A percentile compares a stretch with the other conserved stretches of the same genome.
Conservation (phyloP, 164 flowering plant species). For the Kingdonia uniflora region DNA sequence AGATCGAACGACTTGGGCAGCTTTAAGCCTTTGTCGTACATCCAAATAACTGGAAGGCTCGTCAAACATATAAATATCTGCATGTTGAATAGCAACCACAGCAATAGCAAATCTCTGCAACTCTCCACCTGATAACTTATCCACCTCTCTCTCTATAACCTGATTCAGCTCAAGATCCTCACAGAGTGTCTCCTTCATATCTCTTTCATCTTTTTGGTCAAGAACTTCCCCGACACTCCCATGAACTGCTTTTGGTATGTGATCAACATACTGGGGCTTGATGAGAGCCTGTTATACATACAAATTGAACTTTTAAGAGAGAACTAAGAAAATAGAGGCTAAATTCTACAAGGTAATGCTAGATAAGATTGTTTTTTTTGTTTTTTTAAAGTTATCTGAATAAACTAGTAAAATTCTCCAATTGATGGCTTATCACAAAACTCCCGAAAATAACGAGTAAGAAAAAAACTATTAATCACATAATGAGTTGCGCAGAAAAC, state of each 20-base stretch:
- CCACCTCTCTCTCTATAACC: slow-evolving; percentile 90
- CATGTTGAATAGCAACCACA: slow-evolving; percentile 85
- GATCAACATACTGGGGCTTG: slow-evolving; percentile 97
- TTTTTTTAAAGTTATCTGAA: no score
- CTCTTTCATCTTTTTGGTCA: slow-evolving; percentile 89
- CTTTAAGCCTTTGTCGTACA: slow-evolving; percentile 97
- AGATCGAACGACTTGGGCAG: slow-evolving; percentile 90
- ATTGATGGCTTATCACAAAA: no score
- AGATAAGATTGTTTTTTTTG: no score
- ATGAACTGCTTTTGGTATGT: slow-evolving; percentile 89
- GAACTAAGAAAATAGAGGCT: neutral
- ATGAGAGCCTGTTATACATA: slow-evolving; percentile 59
- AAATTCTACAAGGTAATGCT: no score
- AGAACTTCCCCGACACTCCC: slow-evolving; percentile 96
- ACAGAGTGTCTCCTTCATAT: slow-evolving; percentile 61
- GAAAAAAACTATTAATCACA: no score
- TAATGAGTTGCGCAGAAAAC: no score
- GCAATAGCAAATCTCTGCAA: slow-evolving; percentile 98
- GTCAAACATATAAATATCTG: slow-evolving; percentile 96
- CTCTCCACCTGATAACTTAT: slow-evolving; percentile 96
- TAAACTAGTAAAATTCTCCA: no score
- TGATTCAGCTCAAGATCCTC: slow-evolving; percentile 76
- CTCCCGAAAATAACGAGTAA: no score
- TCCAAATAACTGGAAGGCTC: slow-evolving; percentile 99
- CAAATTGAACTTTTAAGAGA: neutral